Percentiles rank a stretch among this genome's conserved stretches.
Evolutionary conservation across 139 green algal species (phyloP).

Genomic region (Pseudopediastrum boryanum): DNA sequence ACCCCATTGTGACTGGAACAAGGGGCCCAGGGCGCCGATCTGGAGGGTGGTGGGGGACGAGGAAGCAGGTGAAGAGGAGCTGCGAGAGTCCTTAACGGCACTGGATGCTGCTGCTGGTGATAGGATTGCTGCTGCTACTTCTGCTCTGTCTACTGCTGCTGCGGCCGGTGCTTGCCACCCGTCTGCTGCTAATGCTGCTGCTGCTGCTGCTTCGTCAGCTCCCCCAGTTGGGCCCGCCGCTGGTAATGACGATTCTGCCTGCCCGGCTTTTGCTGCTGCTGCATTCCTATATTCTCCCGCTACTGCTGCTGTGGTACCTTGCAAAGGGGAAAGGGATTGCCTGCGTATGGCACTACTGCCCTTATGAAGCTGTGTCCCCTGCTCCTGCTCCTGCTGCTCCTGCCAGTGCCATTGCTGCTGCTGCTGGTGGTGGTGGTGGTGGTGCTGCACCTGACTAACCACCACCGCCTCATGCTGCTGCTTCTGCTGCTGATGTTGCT

Average conservation of each 20-base stretch:
- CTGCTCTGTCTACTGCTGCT: no score
- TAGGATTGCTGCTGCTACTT: no score
- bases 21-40: no score
- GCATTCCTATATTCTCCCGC: not conserved
- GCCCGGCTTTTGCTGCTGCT: not conserved
- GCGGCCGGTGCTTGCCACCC: no score
- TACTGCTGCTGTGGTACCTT: not conserved
- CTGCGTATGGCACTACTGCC: not conserved
- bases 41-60: no score
- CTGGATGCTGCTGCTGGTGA: no score
- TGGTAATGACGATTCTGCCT: not conserved
- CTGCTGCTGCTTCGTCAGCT: not conserved
- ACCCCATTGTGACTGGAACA: no score
- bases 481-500: not conserved
- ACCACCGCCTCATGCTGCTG: conserved; percentile 1
- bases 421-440: not conserved
- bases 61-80: no score
- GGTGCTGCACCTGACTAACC: no score
- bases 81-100: no score
- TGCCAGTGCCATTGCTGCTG: not conserved
- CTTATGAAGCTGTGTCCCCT: not conserved
- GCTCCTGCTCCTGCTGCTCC: conserved; percentile 1
- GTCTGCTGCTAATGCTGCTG: not conserved
- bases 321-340: not conserved
- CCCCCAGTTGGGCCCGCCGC: not conserved